A percentile compares a stretch with the other conserved stretches of the same genome.
Conservation (phyloP, 768 basidiomycete genomes). For the Kwoniella bestiolae region DNA sequence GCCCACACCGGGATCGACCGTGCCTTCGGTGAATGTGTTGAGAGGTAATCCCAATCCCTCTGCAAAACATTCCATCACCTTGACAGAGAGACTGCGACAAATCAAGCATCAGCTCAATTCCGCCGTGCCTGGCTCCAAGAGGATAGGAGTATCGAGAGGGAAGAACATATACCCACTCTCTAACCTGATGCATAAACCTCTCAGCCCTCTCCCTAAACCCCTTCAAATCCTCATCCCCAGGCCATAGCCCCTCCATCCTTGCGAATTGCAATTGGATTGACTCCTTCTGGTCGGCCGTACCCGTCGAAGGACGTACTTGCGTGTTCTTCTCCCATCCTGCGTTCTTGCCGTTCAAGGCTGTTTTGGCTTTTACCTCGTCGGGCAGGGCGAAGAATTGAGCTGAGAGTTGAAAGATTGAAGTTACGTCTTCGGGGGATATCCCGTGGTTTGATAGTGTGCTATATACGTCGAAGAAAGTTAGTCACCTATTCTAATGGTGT, state of each 20-base stretch:
- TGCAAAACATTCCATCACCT: conserved; percentile 48
- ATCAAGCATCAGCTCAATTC: neutral
- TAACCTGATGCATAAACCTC: conserved; percentile 38
- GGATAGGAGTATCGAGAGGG: no score
- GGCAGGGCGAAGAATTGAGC: conserved; percentile 45
- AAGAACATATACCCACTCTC: conserved; percentile 7
- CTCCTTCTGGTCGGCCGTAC: conserved; percentile 50
- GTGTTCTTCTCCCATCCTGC: conserved; percentile 39
- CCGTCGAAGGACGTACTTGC: conserved; percentile 48
- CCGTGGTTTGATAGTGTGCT: conserved; percentile 47
- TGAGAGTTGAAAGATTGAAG: conserved; percentile 36
- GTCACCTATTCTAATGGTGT: neutral
- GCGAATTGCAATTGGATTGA: conserved; percentile 44
- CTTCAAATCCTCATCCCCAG: conserved; percentile 30
- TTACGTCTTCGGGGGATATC: conserved; percentile 40
- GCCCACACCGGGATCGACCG: conserved; percentile 34
- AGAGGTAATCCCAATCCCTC: conserved; percentile 43
- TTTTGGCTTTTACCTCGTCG: conserved; percentile 39
- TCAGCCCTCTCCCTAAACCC: conserved; percentile 28
- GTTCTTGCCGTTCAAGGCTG: conserved; percentile 38
- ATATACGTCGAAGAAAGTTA: neutral
- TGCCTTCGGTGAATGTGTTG: conserved; percentile 43
- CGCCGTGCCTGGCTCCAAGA: no score
- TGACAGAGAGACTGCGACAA: conserved; percentile 21
- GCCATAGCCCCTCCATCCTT: conserved; percentile 39